phyloP scores from a whole-genome alignment of 78 protist species.

The Mastigamoeba balamuthi region DNA sequence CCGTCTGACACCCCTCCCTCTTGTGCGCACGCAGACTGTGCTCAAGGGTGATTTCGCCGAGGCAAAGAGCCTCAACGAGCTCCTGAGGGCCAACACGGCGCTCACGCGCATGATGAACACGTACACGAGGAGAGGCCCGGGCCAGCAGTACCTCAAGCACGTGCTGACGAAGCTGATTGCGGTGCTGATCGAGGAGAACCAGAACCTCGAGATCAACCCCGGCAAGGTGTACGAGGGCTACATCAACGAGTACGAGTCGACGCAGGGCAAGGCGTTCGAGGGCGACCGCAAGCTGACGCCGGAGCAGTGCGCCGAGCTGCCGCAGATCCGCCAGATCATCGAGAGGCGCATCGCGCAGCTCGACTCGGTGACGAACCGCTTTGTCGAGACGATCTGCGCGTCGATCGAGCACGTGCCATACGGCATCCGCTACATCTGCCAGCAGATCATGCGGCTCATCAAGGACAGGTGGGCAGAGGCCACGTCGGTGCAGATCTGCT shows the following conservation, averaged over 20 bases:
- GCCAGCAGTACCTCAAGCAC: slow-evolving; percentile 57
- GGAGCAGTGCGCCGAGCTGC: slow-evolving; percentile 34
- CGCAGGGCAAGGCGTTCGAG: slow-evolving; percentile 33
- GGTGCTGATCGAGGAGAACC: slow-evolving; percentile 8
- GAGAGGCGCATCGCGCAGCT: slow-evolving; percentile 14
- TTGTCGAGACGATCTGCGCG: slow-evolving; percentile 12
- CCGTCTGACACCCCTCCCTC: neutral
- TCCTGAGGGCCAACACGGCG: slow-evolving; percentile 61
- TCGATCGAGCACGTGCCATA: slow-evolving; percentile 43
- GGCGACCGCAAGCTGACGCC: slow-evolving; percentile 36
- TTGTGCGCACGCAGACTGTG: slow-evolving; percentile 8
- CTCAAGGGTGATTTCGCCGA: slow-evolving; percentile 38
- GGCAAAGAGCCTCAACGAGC: slow-evolving; percentile 10
- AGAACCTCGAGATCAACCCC: slow-evolving; percentile 40
- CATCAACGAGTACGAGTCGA: slow-evolving; percentile 49
- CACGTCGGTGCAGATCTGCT: slow-evolving; percentile 8
- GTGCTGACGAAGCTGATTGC: slow-evolving; percentile 21
- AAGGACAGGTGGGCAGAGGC: slow-evolving; percentile 36
- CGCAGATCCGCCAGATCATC: slow-evolving; percentile 12
- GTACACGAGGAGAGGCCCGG: slow-evolving; percentile 68
- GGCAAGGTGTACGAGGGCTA: slow-evolving; percentile 41
- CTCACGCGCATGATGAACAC: slow-evolving; percentile 67
- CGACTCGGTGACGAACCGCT: slow-evolving; percentile 10
- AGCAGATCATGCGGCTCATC: slow-evolving; percentile 38
- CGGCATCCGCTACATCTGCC: slow-evolving; percentile 68